Percentiles rank a stretch among this genome's conserved stretches.
phyloP scores from a whole-genome alignment of 805 yeast species.

The Teunomyces aglyptinius region DNA sequence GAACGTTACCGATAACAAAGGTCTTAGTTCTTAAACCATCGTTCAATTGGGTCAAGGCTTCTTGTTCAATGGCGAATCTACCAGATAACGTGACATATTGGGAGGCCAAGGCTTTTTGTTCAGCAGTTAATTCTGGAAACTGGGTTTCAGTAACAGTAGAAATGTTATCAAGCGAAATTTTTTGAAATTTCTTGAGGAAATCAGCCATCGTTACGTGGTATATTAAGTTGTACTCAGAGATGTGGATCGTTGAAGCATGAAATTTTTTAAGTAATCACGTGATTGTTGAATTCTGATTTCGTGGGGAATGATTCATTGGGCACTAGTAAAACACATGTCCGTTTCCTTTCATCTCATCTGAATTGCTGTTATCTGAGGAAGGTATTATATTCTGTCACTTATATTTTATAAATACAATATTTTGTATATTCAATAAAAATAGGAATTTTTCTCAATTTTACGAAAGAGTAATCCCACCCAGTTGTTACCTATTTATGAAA shows the following conservation, averaged over 20 bases:
- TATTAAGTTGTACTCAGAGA: neutral
- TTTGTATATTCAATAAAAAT: too few species aligned
- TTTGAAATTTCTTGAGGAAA: conserved; percentile 25
- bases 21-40: conserved; percentile 66
- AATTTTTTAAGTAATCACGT: conserved; percentile 7
- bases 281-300: neutral
- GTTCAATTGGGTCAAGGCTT: conserved; percentile 51
- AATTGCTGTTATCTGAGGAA: neutral
- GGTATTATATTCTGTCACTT: too few species aligned
- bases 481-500: too few species aligned
- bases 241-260: conserved; percentile 1
- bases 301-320: neutral
- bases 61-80: conserved; percentile 50
- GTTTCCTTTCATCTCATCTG: too few species aligned
- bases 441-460: too few species aligned
- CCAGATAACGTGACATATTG: conserved; percentile 79
- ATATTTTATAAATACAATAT: too few species aligned
- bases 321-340: neutral
- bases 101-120: conserved; percentile 67
- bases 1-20: conserved; percentile 64
- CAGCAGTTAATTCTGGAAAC: conserved; percentile 34
- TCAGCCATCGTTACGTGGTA: conserved; percentile 27
- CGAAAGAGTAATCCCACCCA: too few species aligned
- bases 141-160: conserved; percentile 14
- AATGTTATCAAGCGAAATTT: conserved; percentile 29